A percentile compares a stretch with the other conserved stretches of the same genome.
phyloP scores from a whole-genome alignment of 257 asterid genomes.

The Capsicum baccatum region DNA sequence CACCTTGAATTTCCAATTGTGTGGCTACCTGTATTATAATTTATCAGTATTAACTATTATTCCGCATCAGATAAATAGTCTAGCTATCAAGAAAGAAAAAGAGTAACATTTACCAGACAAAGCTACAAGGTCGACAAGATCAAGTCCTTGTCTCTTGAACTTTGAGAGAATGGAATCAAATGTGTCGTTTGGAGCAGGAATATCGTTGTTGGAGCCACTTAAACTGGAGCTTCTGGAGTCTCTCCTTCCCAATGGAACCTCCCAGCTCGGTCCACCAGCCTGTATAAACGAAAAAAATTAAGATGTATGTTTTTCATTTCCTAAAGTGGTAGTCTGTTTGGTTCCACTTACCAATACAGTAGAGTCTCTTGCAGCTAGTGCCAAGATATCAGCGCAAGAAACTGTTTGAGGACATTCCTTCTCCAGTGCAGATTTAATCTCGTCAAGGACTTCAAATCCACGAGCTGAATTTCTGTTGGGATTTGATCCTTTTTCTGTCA shows the following conservation, averaged over 20 bases:
- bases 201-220: constrained; percentile 85
- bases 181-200: constrained; percentile 94
- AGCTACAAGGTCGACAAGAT: constrained; percentile 85
- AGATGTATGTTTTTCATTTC: not conserved
- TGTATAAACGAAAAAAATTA: constrained; percentile 31
- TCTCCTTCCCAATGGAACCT: constrained; percentile 85
- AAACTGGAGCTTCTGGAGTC: constrained; percentile 84
- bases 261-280: constrained; percentile 91
- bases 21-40: constrained; percentile 73
- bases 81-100: not conserved
- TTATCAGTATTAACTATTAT: not conserved
- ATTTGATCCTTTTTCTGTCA: constrained; percentile 68
- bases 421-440: constrained; percentile 82
- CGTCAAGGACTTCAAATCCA: constrained; percentile 84
- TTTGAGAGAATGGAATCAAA: constrained; percentile 84
- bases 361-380: constrained; percentile 89
- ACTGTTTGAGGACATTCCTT: constrained; percentile 81
- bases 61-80: not conserved
- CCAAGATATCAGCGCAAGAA: constrained; percentile 86
- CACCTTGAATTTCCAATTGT: constrained; percentile 88
- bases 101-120: constrained; percentile 60
- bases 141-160: constrained; percentile 71
- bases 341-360: constrained; percentile 60
- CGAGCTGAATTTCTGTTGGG: constrained; percentile 85
- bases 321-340: not conserved